Evolutionary conservation across 176 grass and related monocot species (phyloP).

Genomic region (Thalia dealbata): DNA sequence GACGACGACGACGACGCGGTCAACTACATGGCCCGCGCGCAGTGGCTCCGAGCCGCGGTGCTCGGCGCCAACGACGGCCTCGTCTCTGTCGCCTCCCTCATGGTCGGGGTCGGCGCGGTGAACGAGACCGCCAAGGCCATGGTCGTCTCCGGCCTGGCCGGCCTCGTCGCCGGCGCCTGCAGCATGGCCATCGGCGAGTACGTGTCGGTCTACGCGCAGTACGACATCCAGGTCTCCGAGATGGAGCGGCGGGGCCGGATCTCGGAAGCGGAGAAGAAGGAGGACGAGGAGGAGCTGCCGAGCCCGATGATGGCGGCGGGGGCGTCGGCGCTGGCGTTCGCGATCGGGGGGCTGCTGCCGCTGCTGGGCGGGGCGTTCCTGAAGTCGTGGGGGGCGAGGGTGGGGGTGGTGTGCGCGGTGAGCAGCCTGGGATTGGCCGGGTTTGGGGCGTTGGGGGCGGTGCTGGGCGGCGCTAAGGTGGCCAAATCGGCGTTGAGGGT

Average conservation of each 20-base stretch:
- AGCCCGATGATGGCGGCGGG: slow-evolving; percentile 54
- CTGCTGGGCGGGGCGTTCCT: slow-evolving; percentile 61
- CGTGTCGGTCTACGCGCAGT: slow-evolving; percentile 87
- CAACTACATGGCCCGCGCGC: slow-evolving; percentile 72
- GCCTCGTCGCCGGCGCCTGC: slow-evolving; percentile 81
- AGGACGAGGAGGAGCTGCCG: slow-evolving; percentile 23
- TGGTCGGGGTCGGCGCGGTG: slow-evolving; percentile 76
- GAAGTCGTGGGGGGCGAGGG: slow-evolving; percentile 12
- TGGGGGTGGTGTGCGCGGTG: slow-evolving; percentile 42
- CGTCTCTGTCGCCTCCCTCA: slow-evolving; percentile 83
- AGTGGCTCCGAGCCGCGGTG: slow-evolving; percentile 89
- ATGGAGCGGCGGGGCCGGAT: background rate
- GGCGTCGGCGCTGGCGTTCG: slow-evolving; percentile 74
- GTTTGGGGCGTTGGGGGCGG: slow-evolving; percentile 50
- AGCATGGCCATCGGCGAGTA: slow-evolving; percentile 99
- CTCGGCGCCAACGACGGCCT: slow-evolving; percentile 95
- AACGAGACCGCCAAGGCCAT: slow-evolving; percentile 36
- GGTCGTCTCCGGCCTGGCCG: slow-evolving; percentile 68
- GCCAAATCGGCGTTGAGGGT: slow-evolving; percentile 41
- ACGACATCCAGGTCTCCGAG: slow-evolving; percentile 65
- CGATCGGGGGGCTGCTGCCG: slow-evolving; percentile 51
- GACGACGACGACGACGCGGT: no score
- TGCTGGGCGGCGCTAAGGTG: slow-evolving; percentile 49
- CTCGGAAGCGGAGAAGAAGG: background rate
- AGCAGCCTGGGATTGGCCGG: slow-evolving; percentile 45